Base-by-base conservation (phyloP, 805 yeast genomes). In the Saccharomycodes ludwigii region DNA sequence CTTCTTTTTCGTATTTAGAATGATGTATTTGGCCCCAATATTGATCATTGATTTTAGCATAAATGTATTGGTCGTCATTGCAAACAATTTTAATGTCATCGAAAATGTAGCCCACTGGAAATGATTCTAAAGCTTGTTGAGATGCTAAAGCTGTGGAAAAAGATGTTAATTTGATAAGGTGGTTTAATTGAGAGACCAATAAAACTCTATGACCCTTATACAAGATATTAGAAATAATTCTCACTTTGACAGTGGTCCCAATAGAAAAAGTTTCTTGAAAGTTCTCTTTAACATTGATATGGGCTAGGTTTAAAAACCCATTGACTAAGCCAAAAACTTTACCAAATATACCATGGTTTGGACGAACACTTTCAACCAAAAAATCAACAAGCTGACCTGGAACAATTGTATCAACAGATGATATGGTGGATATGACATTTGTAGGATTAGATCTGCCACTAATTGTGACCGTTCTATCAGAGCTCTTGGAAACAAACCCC, bases 331-430 rank as follows among this genome's bases (percentile, higher is more conserved):
- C 95, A 42, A 75, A 75, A 0, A 73, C 76, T 49, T 74, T 79
- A 40, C 80, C 71, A n/a, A 66, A 54, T 12, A 83, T 54, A 39
- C 98, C 98, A 12, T 25, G 22, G 22, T 68, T 56, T 6, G 59
- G 50, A 18, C 66, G 54, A 14, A 73, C 66, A 6, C 72, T 74
- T 14, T 77, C 66, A 14, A 85, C 68, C 18, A 76, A 56, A 5
- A 85, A 80, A 36, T 80, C 84, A 7, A 86, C 83, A 8, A 76
- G 47, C 40, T 76, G 70, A 45, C 98, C 99, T 3, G 99, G 94
- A 23, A 80, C 67, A 18, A 86, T 67, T 4, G 94, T 73, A 45
- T 85, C 93, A 14, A 83, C 60, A 2, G 93, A 73, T 2, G 84
- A 65, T 26, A 79, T 74, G 5, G 78, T 59, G 4, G 71, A 48